Conservation (phyloP, 1,139 yeast genomes). For the Yarrowia galli region DNA sequence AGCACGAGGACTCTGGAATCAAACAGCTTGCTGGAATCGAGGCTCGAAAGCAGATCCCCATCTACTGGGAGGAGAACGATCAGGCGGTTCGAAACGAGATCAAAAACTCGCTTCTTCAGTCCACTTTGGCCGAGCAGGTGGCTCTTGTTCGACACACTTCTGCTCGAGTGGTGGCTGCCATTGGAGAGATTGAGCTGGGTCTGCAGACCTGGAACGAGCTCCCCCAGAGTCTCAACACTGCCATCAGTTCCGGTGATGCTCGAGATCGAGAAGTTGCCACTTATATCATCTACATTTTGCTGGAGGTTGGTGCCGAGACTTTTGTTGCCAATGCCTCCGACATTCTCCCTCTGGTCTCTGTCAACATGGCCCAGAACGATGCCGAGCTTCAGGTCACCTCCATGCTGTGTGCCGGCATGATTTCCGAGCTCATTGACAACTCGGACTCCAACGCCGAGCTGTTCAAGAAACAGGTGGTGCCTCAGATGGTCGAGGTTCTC, state of each 20-base stretch:
- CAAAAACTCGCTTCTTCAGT: conserved; percentile 69
- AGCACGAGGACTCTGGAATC: conserved; percentile 65
- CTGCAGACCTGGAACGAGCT: conserved; percentile 77
- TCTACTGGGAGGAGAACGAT: conserved; percentile 66
- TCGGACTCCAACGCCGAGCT: conserved; percentile 60
- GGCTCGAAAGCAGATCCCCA: conserved; percentile 79
- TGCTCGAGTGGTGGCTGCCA: conserved; percentile 87
- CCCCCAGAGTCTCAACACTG: conserved; percentile 75
- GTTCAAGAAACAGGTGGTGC: conserved; percentile 69
- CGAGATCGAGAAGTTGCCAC: conserved; percentile 84
- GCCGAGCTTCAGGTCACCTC: conserved; percentile 82
- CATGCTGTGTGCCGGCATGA: conserved; percentile 79
- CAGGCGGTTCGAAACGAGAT: conserved; percentile 61
- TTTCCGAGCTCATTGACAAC: conserved; percentile 72
- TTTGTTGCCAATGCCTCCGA: conserved; percentile 49
- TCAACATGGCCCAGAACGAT: conserved; percentile 50
- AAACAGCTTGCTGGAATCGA: conserved; percentile 93
- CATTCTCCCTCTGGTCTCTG: conserved; percentile 66
- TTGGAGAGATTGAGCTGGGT: conserved; percentile 77
- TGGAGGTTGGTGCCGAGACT: conserved; percentile 60
- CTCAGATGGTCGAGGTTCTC: conserved; percentile 82
- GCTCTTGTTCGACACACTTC: conserved; percentile 85
- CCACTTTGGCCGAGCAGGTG: conserved; percentile 69
- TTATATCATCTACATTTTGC: conserved; percentile 75
- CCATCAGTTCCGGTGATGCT: conserved; percentile 60